Evolutionary conservation across 441 rosid species (phyloP), one percentile per base, ranked within the genome.

Genomic region (Omphalea diandra): DNA sequence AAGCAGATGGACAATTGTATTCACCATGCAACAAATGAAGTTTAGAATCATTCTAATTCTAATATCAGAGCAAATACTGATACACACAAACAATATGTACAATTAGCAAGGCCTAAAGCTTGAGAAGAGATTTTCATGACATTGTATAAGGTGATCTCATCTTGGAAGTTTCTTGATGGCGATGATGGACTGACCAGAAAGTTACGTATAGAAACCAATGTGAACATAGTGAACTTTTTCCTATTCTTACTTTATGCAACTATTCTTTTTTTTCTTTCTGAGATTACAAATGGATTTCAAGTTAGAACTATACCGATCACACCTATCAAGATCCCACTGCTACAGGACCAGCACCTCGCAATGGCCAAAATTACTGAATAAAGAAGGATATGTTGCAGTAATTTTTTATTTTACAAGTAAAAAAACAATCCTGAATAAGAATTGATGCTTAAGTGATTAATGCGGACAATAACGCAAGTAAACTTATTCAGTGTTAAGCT

Each of bases 61-160:
- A 56, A 38, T 33, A 43, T 49, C n/a, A 18, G 7, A 67, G 15
- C 61, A 40, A 18, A 68, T 27, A 44, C 7, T 35, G n/a, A n/a
- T n/a, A n/a, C n/a, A n/a, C n/a, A 31, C 43, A 22, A n/a, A 22
- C 4, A 58, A 46, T 14, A 47, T 10, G 35, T 10, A 47, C 32
- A 68, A 26, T n/a, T 55, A 26, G 7, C 54, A 43, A 2, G 2
- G 64, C 29, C 4, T 27, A 11, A 40, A 43, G 57, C 9, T 68
- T 40, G 40, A 68, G 54, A 27, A 67, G 18, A 8, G 5, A 57
- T 40, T 52, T 12, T 54, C 62, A 38, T 27, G 36, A 67, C 22
- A 66, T 24, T 35, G 32, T 12, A 12, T 32, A 32, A 35, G 33
- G 58, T 35, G 7, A 66, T 66, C 69, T 46, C 58, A 53, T 32